Evolutionary conservation across 768 basidiomycete species (phyloP).

Genomic region (Tephrocybe rancida): DNA sequence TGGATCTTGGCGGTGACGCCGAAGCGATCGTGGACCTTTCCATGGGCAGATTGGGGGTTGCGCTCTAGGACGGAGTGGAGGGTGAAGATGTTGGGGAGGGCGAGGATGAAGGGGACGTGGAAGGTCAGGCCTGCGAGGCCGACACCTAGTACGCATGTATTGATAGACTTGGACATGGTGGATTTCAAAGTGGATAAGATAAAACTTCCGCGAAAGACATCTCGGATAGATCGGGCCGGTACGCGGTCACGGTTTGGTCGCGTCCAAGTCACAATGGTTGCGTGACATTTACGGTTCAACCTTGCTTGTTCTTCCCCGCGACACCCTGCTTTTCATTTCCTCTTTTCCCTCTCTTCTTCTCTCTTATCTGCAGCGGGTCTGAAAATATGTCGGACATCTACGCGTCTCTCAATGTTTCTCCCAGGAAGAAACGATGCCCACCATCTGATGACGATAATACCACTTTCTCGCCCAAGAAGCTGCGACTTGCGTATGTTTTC

Average conservation of each 20-base stretch:
- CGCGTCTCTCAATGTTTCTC: constrained; percentile 63
- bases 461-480: constrained; percentile 69
- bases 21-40: constrained; percentile 68
- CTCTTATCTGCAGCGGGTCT: constrained; percentile 4
- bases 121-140: constrained; percentile 80
- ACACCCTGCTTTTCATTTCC: constrained; percentile 15
- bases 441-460: constrained; percentile 52
- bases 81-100: constrained; percentile 68
- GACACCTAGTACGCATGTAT: constrained; percentile 73
- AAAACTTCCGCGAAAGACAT: not conserved
- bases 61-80: constrained; percentile 79
- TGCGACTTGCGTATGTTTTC: constrained; percentile 53
- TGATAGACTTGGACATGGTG: constrained; percentile 51
- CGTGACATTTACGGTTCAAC: not conserved
- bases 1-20: constrained; percentile 61
- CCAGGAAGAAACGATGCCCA: constrained; percentile 66
- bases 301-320: constrained; percentile 14
- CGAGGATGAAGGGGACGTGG: constrained; percentile 78
- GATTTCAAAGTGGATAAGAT: not conserved
- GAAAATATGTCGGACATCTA: constrained; percentile 60
- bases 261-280: constrained; percentile 1
- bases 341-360: not conserved
- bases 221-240: not conserved
- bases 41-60: constrained; percentile 59
- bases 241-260: constrained; percentile 11